Conservation (phyloP, 495 filamentous ascomycete genomes). For the Peziza echinospora region DNA sequence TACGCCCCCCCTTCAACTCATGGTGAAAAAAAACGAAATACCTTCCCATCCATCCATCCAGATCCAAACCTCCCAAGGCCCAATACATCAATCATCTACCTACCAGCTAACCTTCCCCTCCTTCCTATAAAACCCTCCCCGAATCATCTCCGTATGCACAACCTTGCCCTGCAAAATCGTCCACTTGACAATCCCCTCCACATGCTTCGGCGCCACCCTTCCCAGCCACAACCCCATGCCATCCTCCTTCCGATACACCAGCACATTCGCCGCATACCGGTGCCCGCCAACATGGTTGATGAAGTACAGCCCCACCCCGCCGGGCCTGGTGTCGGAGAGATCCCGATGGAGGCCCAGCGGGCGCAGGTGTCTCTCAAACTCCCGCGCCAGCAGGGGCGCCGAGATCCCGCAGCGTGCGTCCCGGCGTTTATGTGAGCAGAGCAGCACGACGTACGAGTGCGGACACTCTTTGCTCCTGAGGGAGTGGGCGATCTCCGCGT, state of each 20-base stretch:
- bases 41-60: too few relatives aligned
- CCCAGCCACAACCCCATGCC: constrained; percentile 61
- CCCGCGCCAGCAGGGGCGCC: constrained; percentile 62
- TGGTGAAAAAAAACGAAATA: too few relatives aligned
- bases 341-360: constrained; percentile 70
- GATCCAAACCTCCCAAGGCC: too few relatives aligned
- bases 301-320: constrained; percentile 86
- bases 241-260: constrained; percentile 46
- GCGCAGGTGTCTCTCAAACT: constrained; percentile 77
- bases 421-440: constrained; percentile 81
- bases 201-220: constrained; percentile 70
- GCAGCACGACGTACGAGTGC: constrained; percentile 67
- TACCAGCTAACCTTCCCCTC: constrained; percentile 76
- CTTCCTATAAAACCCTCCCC: constrained; percentile 74
- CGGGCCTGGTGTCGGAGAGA: constrained; percentile 61
- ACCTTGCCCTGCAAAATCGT: constrained; percentile 88
- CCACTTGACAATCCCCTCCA: constrained; percentile 65
- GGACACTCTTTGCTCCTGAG: constrained; percentile 50
- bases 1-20: too few relatives aligned
- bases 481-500: constrained; percentile 24
- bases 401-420: constrained; percentile 89
- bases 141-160: constrained; percentile 57
- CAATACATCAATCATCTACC: too few relatives aligned
- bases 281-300: constrained; percentile 91
- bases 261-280: constrained; percentile 79